These are phyloP conservation scores for Pseudocercospora fuligena DNA, from an alignment of 2,329 filamentous ascomycete genomes.

Conservation along the genomic window DNA sequence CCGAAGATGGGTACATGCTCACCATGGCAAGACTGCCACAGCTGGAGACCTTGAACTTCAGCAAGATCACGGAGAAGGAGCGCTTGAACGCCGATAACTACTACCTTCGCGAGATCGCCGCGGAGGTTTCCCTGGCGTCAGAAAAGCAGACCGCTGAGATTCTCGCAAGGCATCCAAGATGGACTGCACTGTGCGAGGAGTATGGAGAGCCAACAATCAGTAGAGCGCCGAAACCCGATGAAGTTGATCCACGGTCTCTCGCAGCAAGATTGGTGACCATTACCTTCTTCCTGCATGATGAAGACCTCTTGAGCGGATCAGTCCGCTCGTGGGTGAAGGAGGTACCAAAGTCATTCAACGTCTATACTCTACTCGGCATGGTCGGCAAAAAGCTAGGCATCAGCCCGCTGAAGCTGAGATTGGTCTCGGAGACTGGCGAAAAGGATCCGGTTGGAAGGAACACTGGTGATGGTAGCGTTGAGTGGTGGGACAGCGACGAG, in stretches of 20 bases:
- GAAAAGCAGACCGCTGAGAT: constrained; percentile 58
- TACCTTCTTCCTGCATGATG: constrained; percentile 59
- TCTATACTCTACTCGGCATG: constrained; percentile 81
- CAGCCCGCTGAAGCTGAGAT: constrained; percentile 64
- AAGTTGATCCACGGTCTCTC: constrained; percentile 75
- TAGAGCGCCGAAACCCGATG: constrained; percentile 23
- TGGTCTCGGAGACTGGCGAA: constrained; percentile 90
- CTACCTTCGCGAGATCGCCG: constrained; percentile 83
- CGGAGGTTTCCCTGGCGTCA: constrained; percentile 68
- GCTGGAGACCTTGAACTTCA: constrained; percentile 75
- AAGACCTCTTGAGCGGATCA: constrained; percentile 18
- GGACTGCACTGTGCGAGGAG: constrained; percentile 71
- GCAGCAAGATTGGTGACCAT: constrained; percentile 74
- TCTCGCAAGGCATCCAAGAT: constrained; percentile 70
- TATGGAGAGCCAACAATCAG: constrained; percentile 73
- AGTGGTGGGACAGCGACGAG: constrained; percentile 49
- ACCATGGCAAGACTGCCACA: constrained; percentile 74
- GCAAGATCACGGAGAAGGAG: constrained; percentile 70
- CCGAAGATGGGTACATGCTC: constrained; percentile 88
- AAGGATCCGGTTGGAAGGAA: constrained; percentile 74
- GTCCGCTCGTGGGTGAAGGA: constrained; percentile 43
- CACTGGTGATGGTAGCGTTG: constrained; percentile 51
- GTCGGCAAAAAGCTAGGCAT: constrained; percentile 72
- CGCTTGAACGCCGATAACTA: constrained; percentile 89
- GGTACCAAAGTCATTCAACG: constrained; percentile 76